phyloP scores from a whole-genome alignment of 2,329 filamentous ascomycete genomes.

The Nemania sp. region DNA sequence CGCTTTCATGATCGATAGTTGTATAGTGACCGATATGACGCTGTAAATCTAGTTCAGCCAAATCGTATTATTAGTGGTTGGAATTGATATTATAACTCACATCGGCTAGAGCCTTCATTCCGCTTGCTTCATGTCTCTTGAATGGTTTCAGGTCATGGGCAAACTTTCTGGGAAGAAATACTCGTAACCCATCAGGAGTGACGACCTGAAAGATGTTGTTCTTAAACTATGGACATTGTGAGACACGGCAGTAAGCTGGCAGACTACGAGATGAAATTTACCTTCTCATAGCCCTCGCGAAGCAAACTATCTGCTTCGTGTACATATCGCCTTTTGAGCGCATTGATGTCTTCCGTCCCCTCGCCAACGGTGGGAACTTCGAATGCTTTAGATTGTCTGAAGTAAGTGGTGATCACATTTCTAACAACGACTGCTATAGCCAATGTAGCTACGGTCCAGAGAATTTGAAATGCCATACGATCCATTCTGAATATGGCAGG shows the following conservation, averaged over 20 bases:
- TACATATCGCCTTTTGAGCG: conserved; percentile 34
- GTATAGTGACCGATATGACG: conserved; percentile 37
- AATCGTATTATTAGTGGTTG: background rate
- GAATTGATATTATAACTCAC: conserved; percentile 21
- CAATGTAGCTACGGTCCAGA: conserved; percentile 25
- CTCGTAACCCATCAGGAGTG: conserved; percentile 35
- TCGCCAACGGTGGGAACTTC: conserved; percentile 30
- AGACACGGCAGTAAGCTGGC: background rate
- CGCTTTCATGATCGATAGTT: conserved; percentile 38
- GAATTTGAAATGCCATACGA: conserved; percentile 11
- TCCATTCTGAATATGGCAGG: conserved; percentile 22
- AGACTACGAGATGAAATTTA: background rate
- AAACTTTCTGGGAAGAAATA: conserved; percentile 35
- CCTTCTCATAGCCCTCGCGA: conserved; percentile 35
- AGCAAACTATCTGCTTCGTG: conserved; percentile 35
- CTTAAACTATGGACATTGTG: conserved; percentile 28
- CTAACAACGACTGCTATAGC: conserved; percentile 19
- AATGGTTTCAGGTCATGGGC: conserved; percentile 34
- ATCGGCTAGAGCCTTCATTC: conserved; percentile 37
- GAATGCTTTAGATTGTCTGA: conserved; percentile 23
- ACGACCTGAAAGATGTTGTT: conserved; percentile 35
- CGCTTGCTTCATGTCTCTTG: conserved; percentile 35
- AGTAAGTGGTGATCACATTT: conserved; percentile 20
- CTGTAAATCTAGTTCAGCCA: conserved; percentile 16
- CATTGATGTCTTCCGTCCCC: conserved; percentile 24